phyloP scores from a whole-genome alignment of 2,329 filamentous ascomycete species.

The Blumeria hordei region DNA sequence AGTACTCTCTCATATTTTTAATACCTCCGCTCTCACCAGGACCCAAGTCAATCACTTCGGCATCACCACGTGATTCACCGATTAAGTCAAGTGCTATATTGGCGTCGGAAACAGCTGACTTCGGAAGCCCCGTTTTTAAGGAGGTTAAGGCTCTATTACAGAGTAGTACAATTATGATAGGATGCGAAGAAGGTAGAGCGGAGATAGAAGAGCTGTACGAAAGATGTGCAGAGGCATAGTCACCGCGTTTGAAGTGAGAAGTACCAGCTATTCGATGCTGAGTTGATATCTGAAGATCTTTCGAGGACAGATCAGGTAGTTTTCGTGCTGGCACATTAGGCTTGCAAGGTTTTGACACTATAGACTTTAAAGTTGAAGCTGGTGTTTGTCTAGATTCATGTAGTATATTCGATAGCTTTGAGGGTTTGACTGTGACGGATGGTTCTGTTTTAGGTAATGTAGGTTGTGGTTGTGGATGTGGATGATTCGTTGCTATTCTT shows the following conservation, averaged over 20 bases:
- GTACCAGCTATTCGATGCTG: conserved; percentile 58
- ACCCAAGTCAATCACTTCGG: conserved; percentile 52
- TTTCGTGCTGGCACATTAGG: conserved; percentile 23
- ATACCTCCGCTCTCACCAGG: conserved; percentile 30
- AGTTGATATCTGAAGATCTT: conserved; percentile 51
- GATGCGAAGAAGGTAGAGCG: conserved; percentile 53
- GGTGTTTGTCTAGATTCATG: conserved; percentile 11
- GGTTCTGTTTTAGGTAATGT: conserved; percentile 5
- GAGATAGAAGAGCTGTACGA: conserved; percentile 59
- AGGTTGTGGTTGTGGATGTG: conserved; percentile 7
- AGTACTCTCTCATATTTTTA: conserved; percentile 83
- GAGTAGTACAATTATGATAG: conserved; percentile 65
- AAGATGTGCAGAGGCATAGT: conserved; percentile 67
- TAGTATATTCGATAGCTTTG: conserved; percentile 8
- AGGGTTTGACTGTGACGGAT: conserved; percentile 3
- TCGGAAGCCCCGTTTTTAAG: conserved; percentile 78
- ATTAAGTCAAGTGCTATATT: conserved; percentile 62
- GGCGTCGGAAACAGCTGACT: conserved; percentile 63
- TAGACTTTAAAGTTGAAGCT: conserved; percentile 20
- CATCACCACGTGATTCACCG: conserved; percentile 52
- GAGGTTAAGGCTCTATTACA: conserved; percentile 80
- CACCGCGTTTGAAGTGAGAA: conserved; percentile 78
- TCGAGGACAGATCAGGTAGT: conserved; percentile 40
- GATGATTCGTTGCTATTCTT: conserved; percentile 35
- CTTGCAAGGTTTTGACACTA: conserved; percentile 20